Base-by-base conservation (phyloP, 2,329 filamentous ascomycete genomes). In the Neofusicoccum laricinum region DNA sequence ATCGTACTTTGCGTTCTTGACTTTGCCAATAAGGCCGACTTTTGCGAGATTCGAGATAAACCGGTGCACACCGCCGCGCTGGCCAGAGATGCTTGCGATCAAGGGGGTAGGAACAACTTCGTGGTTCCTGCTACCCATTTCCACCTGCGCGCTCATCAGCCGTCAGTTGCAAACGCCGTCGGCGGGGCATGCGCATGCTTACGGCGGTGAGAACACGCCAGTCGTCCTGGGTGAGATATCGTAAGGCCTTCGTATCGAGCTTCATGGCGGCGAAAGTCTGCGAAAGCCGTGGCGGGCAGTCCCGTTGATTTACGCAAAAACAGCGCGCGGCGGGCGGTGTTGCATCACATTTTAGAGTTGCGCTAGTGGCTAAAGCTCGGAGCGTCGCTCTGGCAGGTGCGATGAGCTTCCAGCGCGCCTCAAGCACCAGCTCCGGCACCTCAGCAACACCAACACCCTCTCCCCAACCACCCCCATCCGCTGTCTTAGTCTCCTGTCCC, bases 1-100 rank as follows among this genome's bases (percentile, higher is more conserved):
- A 73, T 99, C 95, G 79, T 99, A 99, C 77, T 92, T 94, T 67
- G 94, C 92, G 77, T 98, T 97, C 78, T 97, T 96, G 70, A 97
- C 88, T 70, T 91, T 91, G 49, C 91, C 93, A 71, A 99, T 97
- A 71, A 99, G 85, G 66, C 92, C 92, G 55, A 90, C 88, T 79
- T 99, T 99, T 67, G 95, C 95, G 61, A 99, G 88, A 61, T 88
- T 89, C 25, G 93, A 96, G 70, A 99, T 98, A 73, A 88, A 90
- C 72, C 85, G 91, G 77, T 95, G 91, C 19, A 96, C 92, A 68
- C 86, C 86, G 15, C 78, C 77, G 64, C 92, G 88, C 41, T 97
- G 86, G 45, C 91, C 90, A 6, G 94, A 88, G 30, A 97, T 85
- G 73, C 92, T 91, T 65, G 90, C 88, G 69, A 99, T 98, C 68